Evolutionary conservation across 2,329 filamentous ascomycete genomes (phyloP).

Genomic region (Teratosphaeria zuluensis): DNA sequence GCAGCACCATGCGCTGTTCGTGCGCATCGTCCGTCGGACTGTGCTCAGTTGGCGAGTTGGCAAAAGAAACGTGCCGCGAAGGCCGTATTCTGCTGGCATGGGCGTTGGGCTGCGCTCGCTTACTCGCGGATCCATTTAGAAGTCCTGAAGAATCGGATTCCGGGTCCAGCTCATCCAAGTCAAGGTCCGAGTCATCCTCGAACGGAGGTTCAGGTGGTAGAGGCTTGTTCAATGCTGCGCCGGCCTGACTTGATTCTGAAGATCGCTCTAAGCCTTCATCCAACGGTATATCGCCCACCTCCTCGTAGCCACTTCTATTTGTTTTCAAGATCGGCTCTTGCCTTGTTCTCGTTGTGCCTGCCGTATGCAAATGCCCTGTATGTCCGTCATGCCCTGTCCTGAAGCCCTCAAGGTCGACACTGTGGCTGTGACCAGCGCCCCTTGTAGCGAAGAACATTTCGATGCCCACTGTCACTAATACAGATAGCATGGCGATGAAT

Average conservation of each 20-base stretch:
- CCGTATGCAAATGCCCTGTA: conserved; percentile 4
- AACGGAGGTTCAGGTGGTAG: conserved; percentile 18
- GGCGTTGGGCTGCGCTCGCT: conserved; percentile 8
- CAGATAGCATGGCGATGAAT: conserved; percentile 69
- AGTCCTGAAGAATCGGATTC: not conserved
- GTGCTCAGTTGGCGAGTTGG: conserved; percentile 1
- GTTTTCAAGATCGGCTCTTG: conserved; percentile 13
- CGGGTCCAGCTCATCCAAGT: conserved; percentile 26
- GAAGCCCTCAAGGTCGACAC: conserved; percentile 27
- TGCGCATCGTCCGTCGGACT: conserved; percentile 13
- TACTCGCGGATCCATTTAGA: conserved; percentile 7
- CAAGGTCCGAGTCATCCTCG: conserved; percentile 19
- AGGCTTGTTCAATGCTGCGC: conserved; percentile 22
- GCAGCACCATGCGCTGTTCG: conserved; percentile 56
- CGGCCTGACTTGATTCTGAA: conserved; percentile 12
- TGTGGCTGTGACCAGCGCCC: conserved; percentile 51
- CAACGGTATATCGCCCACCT: conserved; percentile 7
- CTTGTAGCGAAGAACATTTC: conserved; percentile 81
- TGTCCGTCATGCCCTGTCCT: conserved; percentile 13
- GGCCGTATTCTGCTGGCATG: conserved; percentile 8
- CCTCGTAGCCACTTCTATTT: not conserved
- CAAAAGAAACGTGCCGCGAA: conserved; percentile 10
- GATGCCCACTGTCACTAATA: conserved; percentile 71
- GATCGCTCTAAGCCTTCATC: conserved; percentile 7
- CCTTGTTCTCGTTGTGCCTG: conserved; percentile 4